Evolutionary conservation across 2,329 filamentous ascomycete species (phyloP).

Genomic region (Parastagonospora avenae): DNA sequence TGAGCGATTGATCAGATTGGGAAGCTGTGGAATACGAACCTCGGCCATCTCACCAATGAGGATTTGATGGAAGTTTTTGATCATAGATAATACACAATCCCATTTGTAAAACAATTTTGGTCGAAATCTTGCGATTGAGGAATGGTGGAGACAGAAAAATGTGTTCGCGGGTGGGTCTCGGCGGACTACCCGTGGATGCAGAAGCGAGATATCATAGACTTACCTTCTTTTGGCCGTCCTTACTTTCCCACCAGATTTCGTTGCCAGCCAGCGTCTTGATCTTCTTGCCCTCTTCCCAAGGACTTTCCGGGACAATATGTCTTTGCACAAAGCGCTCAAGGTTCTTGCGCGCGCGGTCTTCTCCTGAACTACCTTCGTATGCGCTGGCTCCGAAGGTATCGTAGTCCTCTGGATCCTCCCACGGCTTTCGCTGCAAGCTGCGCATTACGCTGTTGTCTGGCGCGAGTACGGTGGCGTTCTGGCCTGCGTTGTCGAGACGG

Average conservation of each 20-base stretch:
- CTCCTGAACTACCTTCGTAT: conserved; percentile 76
- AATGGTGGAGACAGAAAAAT: conserved; percentile 2
- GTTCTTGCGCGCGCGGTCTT: conserved; percentile 77
- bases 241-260: conserved; percentile 82
- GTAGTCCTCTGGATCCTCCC: conserved; percentile 80
- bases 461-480: conserved; percentile 84
- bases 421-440: conserved; percentile 80
- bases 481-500: conserved; percentile 68
- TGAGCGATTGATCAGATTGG: not conserved
- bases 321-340: conserved; percentile 81
- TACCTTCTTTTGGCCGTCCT: conserved; percentile 69
- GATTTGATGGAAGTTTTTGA: not conserved
- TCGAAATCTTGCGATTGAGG: not conserved
- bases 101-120: not conserved
- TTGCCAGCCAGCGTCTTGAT: conserved; percentile 70
- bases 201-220: conserved; percentile 40
- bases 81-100: not conserved
- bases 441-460: conserved; percentile 84
- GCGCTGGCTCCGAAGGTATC: conserved; percentile 67
- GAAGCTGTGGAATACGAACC: not conserved
- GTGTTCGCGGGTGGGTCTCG: conserved; percentile 2
- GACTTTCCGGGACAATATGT: conserved; percentile 76
- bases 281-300: conserved; percentile 74
- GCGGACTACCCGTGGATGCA: conserved; percentile 1
- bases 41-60: conserved; percentile 9